Conservation (phyloP, 345 rosid genomes). For the Carallia brachiata region DNA sequence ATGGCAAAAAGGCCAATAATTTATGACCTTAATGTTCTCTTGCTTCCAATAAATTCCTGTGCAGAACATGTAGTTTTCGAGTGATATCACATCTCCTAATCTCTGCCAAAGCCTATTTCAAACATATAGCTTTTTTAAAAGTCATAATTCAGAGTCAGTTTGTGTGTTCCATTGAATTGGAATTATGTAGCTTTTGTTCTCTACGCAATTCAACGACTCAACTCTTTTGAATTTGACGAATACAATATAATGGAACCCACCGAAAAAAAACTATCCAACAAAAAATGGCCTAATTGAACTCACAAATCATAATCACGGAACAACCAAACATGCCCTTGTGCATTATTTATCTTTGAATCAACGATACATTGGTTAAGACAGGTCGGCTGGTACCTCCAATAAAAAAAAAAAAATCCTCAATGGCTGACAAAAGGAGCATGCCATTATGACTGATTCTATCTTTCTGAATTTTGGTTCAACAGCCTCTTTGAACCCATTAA, state of each 20-base stretch:
- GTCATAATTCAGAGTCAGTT: constrained; percentile 22
- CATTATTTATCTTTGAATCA: constrained; percentile 17
- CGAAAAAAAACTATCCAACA: background rate
- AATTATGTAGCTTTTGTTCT: background rate
- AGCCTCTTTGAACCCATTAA: constrained; percentile 17
- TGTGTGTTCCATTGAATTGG: constrained; percentile 19
- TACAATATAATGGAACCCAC: constrained; percentile 16
- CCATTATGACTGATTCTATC: too few relatives aligned
- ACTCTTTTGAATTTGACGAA: constrained; percentile 16
- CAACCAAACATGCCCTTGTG: constrained; percentile 24
- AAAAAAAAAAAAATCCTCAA: too few relatives aligned
- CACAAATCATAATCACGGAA: constrained; percentile 16
- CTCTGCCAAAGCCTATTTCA: background rate
- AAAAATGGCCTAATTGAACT: constrained; percentile 22
- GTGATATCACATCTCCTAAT: constrained; percentile 10
- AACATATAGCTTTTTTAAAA: constrained; percentile 1
- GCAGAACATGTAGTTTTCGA: constrained; percentile 20
- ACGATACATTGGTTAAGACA: too few relatives aligned
- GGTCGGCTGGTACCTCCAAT: too few relatives aligned
- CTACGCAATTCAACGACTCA: constrained; percentile 8
- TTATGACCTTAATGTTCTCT: too few relatives aligned
- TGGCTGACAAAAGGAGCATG: too few relatives aligned
- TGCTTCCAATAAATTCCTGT: background rate
- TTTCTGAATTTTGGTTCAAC: constrained; percentile 11
- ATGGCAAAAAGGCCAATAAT: background rate